These are phyloP conservation scores for Rhodotorula sp. DNA, from an alignment of 1,284 basidiomycete genomes.

Conservation along the genomic window DNA sequence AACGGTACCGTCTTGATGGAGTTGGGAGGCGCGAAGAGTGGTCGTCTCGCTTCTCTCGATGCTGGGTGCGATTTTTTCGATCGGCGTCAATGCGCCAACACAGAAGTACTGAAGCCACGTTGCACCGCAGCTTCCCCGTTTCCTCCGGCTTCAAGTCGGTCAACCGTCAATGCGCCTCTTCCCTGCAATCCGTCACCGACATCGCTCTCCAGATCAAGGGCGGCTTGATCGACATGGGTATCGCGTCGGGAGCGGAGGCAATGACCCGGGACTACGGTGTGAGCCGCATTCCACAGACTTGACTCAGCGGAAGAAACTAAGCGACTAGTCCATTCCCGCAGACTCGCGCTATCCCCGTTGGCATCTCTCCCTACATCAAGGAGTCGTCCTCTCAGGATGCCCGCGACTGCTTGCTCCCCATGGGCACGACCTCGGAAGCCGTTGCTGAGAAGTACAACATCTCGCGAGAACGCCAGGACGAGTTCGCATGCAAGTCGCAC, in stretches of 20 bases:
- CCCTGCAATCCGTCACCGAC: constrained; percentile 48
- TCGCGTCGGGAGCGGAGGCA: constrained; percentile 49
- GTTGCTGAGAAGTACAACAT: constrained; percentile 51
- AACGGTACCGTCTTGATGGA: constrained; percentile 51
- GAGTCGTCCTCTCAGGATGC: constrained; percentile 44
- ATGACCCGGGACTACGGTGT: constrained; percentile 42
- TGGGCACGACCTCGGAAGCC: constrained; percentile 52
- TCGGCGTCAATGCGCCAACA: constrained; percentile 16
- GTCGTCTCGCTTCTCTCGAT: constrained; percentile 49
- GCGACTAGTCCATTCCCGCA: not conserved
- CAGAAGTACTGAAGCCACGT: not conserved
- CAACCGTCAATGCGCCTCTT: constrained; percentile 50
- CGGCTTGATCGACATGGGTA: constrained; percentile 88
- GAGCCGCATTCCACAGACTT: not conserved
- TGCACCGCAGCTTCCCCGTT: constrained; percentile 32
- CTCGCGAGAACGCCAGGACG: constrained; percentile 49
- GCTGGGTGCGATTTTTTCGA: constrained; percentile 42
- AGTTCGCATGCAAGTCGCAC: constrained; percentile 50
- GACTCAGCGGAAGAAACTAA: not conserved
- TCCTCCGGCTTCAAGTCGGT: constrained; percentile 45
- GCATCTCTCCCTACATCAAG: constrained; percentile 46
- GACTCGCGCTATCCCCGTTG: constrained; percentile 47
- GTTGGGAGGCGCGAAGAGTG: constrained; percentile 50
- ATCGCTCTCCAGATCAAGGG: constrained; percentile 51
- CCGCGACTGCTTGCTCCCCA: constrained; percentile 48